phyloP scores from a whole-genome alignment of 2,329 filamentous ascomycete genomes.

The Ascochyta lentis region DNA sequence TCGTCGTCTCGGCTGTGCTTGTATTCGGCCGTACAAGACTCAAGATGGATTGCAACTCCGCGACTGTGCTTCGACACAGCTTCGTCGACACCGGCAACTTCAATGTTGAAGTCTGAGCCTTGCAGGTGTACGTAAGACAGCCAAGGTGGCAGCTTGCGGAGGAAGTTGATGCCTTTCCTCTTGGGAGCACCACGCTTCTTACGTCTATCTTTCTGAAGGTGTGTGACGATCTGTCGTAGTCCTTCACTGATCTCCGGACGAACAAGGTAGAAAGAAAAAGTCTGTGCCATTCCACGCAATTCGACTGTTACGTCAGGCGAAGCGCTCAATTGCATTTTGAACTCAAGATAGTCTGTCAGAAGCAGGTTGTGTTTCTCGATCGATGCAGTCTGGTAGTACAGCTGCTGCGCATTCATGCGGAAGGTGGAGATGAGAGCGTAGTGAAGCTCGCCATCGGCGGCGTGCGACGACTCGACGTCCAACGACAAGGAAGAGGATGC shows the following conservation, averaged over 20 bases:
- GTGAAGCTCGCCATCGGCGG: conserved; percentile 79
- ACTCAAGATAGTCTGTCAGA: conserved; percentile 84
- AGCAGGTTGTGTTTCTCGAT: conserved; percentile 86
- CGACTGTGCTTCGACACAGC: conserved; percentile 81
- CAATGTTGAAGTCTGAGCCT: conserved; percentile 86
- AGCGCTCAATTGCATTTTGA: conserved; percentile 84
- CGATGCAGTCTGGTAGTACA: conserved; percentile 92
- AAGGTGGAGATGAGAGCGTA: conserved; percentile 86
- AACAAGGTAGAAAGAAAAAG: conserved; percentile 87
- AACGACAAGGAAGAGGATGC: conserved; percentile 92
- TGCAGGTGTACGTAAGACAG: conserved; percentile 83
- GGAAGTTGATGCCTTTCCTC: conserved; percentile 61
- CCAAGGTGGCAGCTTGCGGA: conserved; percentile 84
- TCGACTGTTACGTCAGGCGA: conserved; percentile 85
- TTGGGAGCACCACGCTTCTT: conserved; percentile 48
- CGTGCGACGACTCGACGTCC: conserved; percentile 96
- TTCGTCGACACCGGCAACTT: conserved; percentile 86
- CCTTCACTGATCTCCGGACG: conserved; percentile 92
- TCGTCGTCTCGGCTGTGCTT: conserved; percentile 78
- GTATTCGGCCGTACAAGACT: conserved; percentile 89
- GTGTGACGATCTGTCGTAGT: conserved; percentile 86
- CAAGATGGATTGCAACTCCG: conserved; percentile 84
- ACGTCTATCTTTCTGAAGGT: conserved; percentile 66
- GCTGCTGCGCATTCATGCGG: conserved; percentile 81
- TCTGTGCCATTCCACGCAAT: conserved; percentile 79